Base-by-base conservation (phyloP, 768 basidiomycete species). In the Russula griseocarnosa region DNA sequence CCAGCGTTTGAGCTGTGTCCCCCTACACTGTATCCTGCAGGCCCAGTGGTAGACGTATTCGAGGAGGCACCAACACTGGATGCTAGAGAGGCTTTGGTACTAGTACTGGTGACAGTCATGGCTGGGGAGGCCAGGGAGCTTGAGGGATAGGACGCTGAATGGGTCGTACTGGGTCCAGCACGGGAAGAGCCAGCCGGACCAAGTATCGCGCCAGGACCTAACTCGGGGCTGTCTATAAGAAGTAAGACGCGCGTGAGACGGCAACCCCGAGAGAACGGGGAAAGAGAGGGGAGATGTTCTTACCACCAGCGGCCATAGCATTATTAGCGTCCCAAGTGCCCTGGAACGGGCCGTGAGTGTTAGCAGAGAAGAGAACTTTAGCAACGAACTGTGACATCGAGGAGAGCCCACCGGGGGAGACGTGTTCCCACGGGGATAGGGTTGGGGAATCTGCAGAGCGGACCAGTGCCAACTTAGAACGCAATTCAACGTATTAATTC, bases 361-460 rank as follows among this genome's bases (percentile, higher is more conserved):
- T 18, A 20, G 6, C 11, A 8, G 5, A 34, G 11, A 34, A 34
- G 32, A 36, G 36, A 22, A n/a, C 13, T 0, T 18, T 9, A 18
- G 22, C 1, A 24, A 47, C 60, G 7, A 22, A 61, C 60, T 16
- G 51, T 61, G 18, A 18, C 10, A 13, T 61, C 52, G 1, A 46
- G 8, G 38, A 61, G 60, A 34, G 52, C 52, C 60, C 60, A 61
- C 0, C 34, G 6, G 2, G 28, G 60, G 4, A 54, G 16, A 20
- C 52, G n/a, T 20, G 30, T 61, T 44, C 30, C 42, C 1, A 7
- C 0, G 0, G 60, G 60, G 22, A 61, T 44, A 34, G 60, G 10
- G 18, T 61, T 55, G 3, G 60, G 53, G 22, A 61, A 61, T 1
- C 60, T 61, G 34, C 3, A 14, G 7, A 14, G 34, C 3, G n/a